Conservation (phyloP, 2,329 filamentous ascomycete species). For the Fonsecaea pugnacius region DNA sequence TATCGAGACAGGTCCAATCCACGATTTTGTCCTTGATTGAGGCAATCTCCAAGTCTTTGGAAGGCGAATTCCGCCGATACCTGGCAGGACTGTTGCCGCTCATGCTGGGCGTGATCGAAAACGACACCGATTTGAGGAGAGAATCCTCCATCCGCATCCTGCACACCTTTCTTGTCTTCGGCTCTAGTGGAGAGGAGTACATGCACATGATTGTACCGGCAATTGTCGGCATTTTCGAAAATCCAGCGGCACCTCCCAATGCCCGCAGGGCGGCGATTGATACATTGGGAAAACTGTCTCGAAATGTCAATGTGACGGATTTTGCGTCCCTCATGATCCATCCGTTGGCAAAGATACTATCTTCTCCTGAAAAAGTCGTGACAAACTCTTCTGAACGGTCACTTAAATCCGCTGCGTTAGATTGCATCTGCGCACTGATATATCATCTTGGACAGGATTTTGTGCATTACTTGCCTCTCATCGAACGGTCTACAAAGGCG, state of each 20-base stretch:
- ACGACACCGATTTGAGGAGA: slow-evolving; percentile 76
- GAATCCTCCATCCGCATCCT: slow-evolving; percentile 85
- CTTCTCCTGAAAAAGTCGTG: slow-evolving; percentile 55
- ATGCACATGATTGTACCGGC: slow-evolving; percentile 99
- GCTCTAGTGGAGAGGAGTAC: slow-evolving; percentile 93
- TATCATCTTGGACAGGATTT: slow-evolving; percentile 97
- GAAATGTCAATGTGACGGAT: slow-evolving; percentile 95
- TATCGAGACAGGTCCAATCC: slow-evolving; percentile 76
- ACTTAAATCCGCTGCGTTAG: slow-evolving; percentile 80
- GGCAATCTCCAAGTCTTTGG: slow-evolving; percentile 87
- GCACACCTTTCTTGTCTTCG: slow-evolving; percentile 94
- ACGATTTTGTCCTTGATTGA: slow-evolving; percentile 93
- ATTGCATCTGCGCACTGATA: slow-evolving; percentile 92
- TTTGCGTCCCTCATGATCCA: slow-evolving; percentile 97
- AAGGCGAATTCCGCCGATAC: slow-evolving; percentile 98
- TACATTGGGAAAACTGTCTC: slow-evolving; percentile 88
- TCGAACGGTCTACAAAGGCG: slow-evolving; percentile 80
- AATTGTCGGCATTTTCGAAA: slow-evolving; percentile 92
- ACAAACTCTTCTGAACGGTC: slow-evolving; percentile 65
- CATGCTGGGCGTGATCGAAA: slow-evolving; percentile 92
- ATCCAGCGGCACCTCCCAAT: slow-evolving; percentile 75
- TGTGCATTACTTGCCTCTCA: slow-evolving; percentile 87
- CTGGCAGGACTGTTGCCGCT: slow-evolving; percentile 84
- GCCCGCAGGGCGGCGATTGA: slow-evolving; percentile 90
- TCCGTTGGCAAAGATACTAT: slow-evolving; percentile 74